Evolutionary conservation across 441 rosid species (phyloP).

Genomic region (Eutrema salsugineum): DNA sequence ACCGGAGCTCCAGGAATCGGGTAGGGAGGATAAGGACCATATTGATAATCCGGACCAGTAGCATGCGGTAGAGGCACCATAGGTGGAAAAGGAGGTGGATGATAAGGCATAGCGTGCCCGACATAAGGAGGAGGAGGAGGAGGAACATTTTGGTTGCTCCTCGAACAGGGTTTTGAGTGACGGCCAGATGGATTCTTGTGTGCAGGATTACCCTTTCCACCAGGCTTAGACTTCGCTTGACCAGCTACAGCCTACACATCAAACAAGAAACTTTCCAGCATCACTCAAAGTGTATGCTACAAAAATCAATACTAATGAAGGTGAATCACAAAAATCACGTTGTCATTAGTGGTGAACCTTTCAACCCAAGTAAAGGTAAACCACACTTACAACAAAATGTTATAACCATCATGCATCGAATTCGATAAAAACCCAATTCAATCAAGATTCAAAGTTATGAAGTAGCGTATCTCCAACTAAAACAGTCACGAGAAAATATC

Average conservation of each 20-base stretch:
- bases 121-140: conserved; percentile 46
- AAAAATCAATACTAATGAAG: not conserved
- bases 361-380: not conserved
- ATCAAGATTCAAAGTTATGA: not conserved
- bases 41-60: conserved; percentile 59
- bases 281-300: not conserved
- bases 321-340: not conserved
- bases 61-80: conserved; percentile 65
- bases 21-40: conserved; percentile 61
- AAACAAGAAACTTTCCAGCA: not conserved
- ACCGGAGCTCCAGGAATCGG: conserved; percentile 56
- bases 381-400: not conserved
- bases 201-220: conserved; percentile 50
- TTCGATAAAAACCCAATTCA: not conserved
- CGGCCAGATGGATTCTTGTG: conserved; percentile 53
- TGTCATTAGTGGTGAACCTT: not conserved
- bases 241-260: conserved; percentile 48
- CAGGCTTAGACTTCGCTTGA: conserved; percentile 51
- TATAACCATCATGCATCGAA: conserved; percentile 9
- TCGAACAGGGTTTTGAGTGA: conserved; percentile 61
- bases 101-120: conserved; percentile 46
- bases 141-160: conserved; percentile 49
- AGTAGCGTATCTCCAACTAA: not conserved
- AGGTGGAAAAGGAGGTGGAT: conserved; percentile 62
- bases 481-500: not conserved